Evolutionary conservation across 257 asterid genomes (phyloP).

Genomic region (Lycium barbarum): DNA sequence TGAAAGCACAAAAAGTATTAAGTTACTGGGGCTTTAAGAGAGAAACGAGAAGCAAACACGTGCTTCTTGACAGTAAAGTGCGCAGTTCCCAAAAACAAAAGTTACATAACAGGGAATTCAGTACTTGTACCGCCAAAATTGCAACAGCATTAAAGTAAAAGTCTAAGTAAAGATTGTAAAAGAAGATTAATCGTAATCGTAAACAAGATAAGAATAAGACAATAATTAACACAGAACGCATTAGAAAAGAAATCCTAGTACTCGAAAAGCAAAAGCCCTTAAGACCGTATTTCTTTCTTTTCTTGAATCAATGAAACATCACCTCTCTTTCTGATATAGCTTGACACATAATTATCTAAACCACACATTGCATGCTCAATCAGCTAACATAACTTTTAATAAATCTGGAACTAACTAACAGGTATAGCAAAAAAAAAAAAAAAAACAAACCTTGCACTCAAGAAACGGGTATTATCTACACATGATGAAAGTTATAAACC

Average conservation of each 20-base stretch:
- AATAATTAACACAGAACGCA: neutral
- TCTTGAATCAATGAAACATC: neutral
- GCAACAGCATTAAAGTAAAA: neutral
- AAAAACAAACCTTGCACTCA: neutral
- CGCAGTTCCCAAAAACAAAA: neutral
- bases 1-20: neutral
- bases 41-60: neutral
- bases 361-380: neutral
- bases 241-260: neutral
- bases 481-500: neutral
- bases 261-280: neutral
- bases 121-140: neutral
- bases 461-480: neutral
- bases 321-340: neutral
- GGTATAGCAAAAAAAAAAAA: neutral
- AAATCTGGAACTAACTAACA: neutral
- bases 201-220: too few relatives aligned
- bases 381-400: neutral
- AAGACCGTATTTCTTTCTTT: neutral
- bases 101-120: neutral
- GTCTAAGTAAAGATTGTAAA: neutral
- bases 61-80: neutral
- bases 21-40: conserved; percentile 1
- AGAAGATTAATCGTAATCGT: neutral
- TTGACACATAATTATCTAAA: neutral